Evolutionary conservation across 345 rosid species (phyloP), one percentile per base, ranked within the genome.

Genomic region (Citrus maxima): DNA sequence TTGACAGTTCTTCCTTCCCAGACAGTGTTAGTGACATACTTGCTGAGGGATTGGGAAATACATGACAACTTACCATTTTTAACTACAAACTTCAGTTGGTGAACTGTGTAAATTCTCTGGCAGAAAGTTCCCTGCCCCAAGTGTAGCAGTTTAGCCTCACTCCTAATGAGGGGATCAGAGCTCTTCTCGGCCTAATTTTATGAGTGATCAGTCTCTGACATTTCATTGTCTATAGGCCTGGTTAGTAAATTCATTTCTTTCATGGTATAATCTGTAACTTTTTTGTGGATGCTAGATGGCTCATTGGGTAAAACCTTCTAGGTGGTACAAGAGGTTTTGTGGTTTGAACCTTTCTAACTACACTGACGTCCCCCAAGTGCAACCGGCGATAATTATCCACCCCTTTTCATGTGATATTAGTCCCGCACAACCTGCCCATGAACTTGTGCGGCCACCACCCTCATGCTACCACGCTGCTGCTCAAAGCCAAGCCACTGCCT

Each of bases 21-120:
- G 91, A 89, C 80, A 69, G 61, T 64, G 84, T 89, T 25, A 19
- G 82, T 60, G 72, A 73, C 77, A 85, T 88, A 61, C 92, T 89
- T 42, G 80, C 79, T 0, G 87, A 85, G 76, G 88, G 84, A 27
- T 78, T 88, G 71, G 85, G 80, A 63, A 68, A 72, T 40, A 4
- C 35, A 32, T 76, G 73, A 76, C 16, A 4, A 21, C 8, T 21
- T 63, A 56, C 49, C 32, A 67, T n/a, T 24, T 55, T 28, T 42
- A 34, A 66, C 21, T 3, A 70, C 9, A 66, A 38, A 28, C 63
- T 64, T 65, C 18, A 0, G 46, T 76, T 24, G 34, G 40, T 2
- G 49, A 34, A 38, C 61, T 63, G 8, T 61, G 34, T 32, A n/a
- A 25, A 34, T 66, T 13, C 51, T 27, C 24, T 40, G 46, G 83